A percentile compares a stretch with the other conserved stretches of the same genome.
Conservation (phyloP, 2,329 filamentous ascomycete genomes). For the Cladosporium oxysporum region DNA sequence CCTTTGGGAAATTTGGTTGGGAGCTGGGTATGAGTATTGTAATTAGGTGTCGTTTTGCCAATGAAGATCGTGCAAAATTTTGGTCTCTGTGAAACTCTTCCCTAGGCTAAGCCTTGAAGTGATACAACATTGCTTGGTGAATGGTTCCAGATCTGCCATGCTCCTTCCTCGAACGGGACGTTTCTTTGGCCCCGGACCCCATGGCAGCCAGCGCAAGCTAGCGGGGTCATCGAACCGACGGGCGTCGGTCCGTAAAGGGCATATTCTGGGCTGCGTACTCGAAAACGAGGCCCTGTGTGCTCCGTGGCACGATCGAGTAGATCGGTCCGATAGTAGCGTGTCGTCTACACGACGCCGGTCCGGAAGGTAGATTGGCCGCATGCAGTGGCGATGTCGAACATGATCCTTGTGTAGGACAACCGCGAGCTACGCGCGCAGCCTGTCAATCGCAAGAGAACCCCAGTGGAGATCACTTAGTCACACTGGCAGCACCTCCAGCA, state of each 20-base stretch:
- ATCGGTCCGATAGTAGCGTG: background rate
- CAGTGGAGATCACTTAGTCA: background rate
- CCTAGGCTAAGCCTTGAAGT: background rate
- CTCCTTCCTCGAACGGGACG: background rate
- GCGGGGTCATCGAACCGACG: background rate
- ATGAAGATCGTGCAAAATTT: background rate
- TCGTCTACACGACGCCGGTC: background rate
- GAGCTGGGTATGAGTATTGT: background rate
- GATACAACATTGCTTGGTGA: background rate
- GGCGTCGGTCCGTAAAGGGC: background rate
- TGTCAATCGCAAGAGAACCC: background rate
- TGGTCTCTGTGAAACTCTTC: background rate
- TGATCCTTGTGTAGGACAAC: background rate
- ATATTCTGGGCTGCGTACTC: background rate
- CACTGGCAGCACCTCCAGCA: conserved; percentile 3
- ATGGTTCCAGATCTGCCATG: background rate
- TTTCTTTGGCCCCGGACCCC: background rate
- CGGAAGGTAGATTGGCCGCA: background rate
- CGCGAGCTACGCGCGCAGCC: background rate
- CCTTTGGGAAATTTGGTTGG: background rate
- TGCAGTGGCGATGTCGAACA: background rate
- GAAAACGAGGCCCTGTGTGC: background rate
- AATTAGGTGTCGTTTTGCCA: background rate
- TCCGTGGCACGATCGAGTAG: background rate
- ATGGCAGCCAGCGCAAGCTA: background rate